A percentile compares a stretch with the other conserved stretches of the same genome.
Evolutionary conservation across 768 basidiomycete species (phyloP).

Genomic region (Hemileccinum rubropunctum): DNA sequence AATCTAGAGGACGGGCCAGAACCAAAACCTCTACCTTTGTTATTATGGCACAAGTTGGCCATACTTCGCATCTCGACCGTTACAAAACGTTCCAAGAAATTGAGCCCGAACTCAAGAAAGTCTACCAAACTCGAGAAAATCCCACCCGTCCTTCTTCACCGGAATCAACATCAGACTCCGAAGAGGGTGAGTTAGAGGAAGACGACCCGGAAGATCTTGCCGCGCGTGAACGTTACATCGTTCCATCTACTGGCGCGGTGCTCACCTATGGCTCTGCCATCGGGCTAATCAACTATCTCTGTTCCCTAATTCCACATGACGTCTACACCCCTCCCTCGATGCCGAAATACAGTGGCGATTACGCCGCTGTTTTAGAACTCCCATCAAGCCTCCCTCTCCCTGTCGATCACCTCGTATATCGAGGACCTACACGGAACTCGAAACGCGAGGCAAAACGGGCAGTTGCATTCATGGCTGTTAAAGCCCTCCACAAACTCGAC

Average conservation of each 20-base stretch:
- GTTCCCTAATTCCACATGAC: conserved; percentile 73
- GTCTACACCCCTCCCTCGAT: conserved; percentile 56
- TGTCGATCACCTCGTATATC: conserved; percentile 48
- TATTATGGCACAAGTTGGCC: conserved; percentile 71
- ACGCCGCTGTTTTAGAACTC: conserved; percentile 54
- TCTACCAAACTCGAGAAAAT: conserved; percentile 54
- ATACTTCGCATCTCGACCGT: conserved; percentile 49
- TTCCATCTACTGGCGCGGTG: conserved; percentile 69
- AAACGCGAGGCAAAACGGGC: conserved; percentile 84
- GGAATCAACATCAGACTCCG: conserved; percentile 23
- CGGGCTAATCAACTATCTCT: conserved; percentile 69
- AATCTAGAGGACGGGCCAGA: conserved; percentile 84
- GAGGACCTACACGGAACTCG: conserved; percentile 57
- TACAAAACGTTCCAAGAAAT: conserved; percentile 57
- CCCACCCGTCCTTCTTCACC: conserved; percentile 30
- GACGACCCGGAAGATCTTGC: conserved; percentile 57
- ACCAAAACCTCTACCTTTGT: conserved; percentile 74
- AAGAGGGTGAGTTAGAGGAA: conserved; percentile 38
- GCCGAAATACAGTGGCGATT: conserved; percentile 64
- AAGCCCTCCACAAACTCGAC: conserved; percentile 61
- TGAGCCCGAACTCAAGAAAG: conserved; percentile 62
- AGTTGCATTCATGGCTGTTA: conserved; percentile 77
- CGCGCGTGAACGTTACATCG: conserved; percentile 70
- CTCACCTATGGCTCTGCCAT: conserved; percentile 79
- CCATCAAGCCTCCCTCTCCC: conserved; percentile 67